Evolutionary conservation across 2,329 filamentous ascomycete species (phyloP), one percentile per base, ranked within the genome.

Genomic region (Pseudonectria foliicola): DNA sequence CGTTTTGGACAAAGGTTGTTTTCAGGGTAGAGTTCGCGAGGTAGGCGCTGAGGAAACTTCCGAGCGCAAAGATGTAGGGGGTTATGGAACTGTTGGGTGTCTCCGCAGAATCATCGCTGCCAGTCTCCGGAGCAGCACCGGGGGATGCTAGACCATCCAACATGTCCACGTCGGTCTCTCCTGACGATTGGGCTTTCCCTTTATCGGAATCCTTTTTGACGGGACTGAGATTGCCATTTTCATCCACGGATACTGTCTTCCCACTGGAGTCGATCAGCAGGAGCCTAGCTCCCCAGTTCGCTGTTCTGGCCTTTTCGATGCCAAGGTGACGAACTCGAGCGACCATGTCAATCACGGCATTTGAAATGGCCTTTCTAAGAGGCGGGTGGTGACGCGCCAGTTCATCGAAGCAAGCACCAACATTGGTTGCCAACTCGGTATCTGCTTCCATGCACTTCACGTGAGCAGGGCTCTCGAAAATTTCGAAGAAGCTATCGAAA

Each of bases 381-480:
- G 77, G 73, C 1, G 93, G 92, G 52, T 99, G 92, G 55, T 99
- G 92, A 27, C 92, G 80, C 34, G 90, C 84, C 39, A 99, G 73
- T 60, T 99, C 92, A 57, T 99, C 92, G 53, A 98, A 95, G 27
- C 81, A 84, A 16, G 75, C 76, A 10, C 92, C 92, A 32, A 98
- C 73, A 26, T 78, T 76, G 21, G 74, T 75, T 8, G 89, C 75
- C 38, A 93, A 70, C 25, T 70, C 67, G 5, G 73, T 67, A 45
- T 95, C 90, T 25, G 70, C 68, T 43, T 85, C 79, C 71, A 98
- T 80, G 44, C 82, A 83, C 49, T 84, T 85, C 38, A 98, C 79
- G 60, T 99, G 93, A 12, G 79, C 74, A 3, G 88, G 80, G 46
- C 87, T 96, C 60, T 95, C 86, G 46, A 98, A 98, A n/a, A 96